Base-by-base conservation (phyloP, 2,329 filamentous ascomycete species). In the Pezicula carpinea region DNA sequence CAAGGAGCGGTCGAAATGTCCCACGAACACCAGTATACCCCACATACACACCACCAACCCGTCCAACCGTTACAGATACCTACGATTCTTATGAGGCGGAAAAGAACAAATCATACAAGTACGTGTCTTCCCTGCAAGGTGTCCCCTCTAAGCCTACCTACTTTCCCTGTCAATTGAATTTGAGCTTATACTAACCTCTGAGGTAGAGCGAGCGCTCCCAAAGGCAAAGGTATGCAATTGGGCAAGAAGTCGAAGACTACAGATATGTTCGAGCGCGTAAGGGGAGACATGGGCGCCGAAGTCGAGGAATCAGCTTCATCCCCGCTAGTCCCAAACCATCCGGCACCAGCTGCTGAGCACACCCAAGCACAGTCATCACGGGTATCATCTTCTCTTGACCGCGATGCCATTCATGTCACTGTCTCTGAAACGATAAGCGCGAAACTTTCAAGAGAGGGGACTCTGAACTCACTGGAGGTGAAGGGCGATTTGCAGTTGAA, bases 241-340 rank as follows among this genome's bases (percentile, higher is more conserved):
- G 93, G 93, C 69, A 97, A 97, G 76, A 99, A 99, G 74, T 95
- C 89, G 51, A 97, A 97, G 75, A 91, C 89, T 18, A 95, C 87
- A 23, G 92, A 95, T 67, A 96, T 97, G 77, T 97, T 95, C 66
- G 92, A 97, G 69, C 87, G 91, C 61, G 91, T 99, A 29, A 85
- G 90, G 56, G 89, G 88, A 50, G 92, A 97, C 55, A 77, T 97
- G 64, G 91, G 90, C n/a, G 79, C 85, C 32, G 89, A 95, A 63
- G 82, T 82, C 32, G 90, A 96, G 64, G 84, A 90, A 48, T 69
- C 70, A 46, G 69, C 69, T 29, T 71, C 71, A 43, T 70, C 70
- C 35, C 89, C 89, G 32, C 76, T 95, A 21, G 83, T 92, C 15
- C 72, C 59, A 52, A 71, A 65, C 62, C 73, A 54, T 61, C 58